Evolutionary conservation across 805 yeast species (phyloP).

Genomic region (Maudiozyma bulderi): DNA sequence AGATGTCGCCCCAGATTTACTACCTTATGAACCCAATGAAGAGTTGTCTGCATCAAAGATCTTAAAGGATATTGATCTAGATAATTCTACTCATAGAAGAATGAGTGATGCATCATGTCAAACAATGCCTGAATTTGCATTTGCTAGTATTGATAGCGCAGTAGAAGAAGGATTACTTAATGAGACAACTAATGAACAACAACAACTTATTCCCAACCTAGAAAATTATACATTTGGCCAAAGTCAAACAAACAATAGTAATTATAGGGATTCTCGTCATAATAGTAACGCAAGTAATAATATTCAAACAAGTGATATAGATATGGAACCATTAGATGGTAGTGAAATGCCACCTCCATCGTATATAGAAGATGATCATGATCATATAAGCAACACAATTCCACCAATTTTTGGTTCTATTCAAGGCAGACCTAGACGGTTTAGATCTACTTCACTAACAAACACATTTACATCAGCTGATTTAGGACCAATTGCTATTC

Average conservation of each 20-base stretch:
- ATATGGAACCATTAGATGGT: not conserved
- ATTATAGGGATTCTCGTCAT: not conserved
- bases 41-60: not conserved
- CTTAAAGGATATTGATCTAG: not conserved
- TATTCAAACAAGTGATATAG: not conserved
- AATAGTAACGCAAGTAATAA: not conserved
- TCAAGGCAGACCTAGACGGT: not conserved
- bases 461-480: not conserved
- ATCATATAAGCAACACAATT: not conserved
- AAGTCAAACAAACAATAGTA: not conserved
- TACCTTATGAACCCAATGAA: not conserved
- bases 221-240: not conserved
- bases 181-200: not conserved
- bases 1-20: not conserved
- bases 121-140: conserved; percentile 1
- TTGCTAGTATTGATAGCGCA: not conserved
- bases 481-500: not conserved
- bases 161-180: not conserved
- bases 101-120: conserved; percentile 1
- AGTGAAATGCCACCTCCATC: not conserved
- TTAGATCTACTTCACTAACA: not conserved
- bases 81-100: not conserved
- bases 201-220: not conserved
- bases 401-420: not conserved
- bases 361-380: not conserved